These are phyloP conservation scores for Asterophora lycoperdoides DNA, from an alignment of 768 basidiomycete species.

Conservation along the genomic window DNA sequence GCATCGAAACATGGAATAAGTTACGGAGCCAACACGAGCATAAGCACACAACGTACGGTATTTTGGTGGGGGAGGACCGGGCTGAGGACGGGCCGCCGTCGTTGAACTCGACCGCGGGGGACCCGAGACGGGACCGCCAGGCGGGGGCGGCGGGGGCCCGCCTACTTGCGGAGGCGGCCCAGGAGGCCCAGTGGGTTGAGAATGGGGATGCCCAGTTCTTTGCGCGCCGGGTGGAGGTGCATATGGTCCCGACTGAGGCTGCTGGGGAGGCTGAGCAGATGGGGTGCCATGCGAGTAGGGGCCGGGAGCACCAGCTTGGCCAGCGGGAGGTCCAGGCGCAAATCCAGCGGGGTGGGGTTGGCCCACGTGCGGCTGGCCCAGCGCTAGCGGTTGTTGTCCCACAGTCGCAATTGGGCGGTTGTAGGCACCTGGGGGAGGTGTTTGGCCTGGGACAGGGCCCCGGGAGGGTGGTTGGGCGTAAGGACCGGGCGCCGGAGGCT, in stretches of 20 bases:
- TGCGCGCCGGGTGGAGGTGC: constrained; percentile 37
- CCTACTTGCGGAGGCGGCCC: constrained; percentile 9
- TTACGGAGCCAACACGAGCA: not conserved
- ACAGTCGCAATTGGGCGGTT: constrained; percentile 33
- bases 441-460: constrained; percentile 38
- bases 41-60: constrained; percentile 40
- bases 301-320: constrained; percentile 27
- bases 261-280: constrained; percentile 17
- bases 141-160: constrained; percentile 16
- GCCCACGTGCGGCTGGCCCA: constrained; percentile 1
- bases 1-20: constrained; percentile 9
- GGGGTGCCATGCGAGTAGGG: constrained; percentile 22
- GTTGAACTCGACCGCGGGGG: constrained; percentile 20
- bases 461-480: constrained; percentile 44
- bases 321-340: constrained; percentile 25
- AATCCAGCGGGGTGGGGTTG: constrained; percentile 36
- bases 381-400: constrained; percentile 17
- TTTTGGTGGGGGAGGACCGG: constrained; percentile 35
- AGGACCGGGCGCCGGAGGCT: constrained; percentile 42
- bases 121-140: constrained; percentile 31
- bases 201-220: constrained; percentile 22
- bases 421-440: constrained; percentile 40
- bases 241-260: constrained; percentile 34
- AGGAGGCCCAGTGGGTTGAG: constrained; percentile 19
- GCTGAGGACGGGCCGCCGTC: constrained; percentile 16